Evolutionary conservation across 108 stramenopile genomes (phyloP).

Genomic region (Skeletonema potamos): DNA sequence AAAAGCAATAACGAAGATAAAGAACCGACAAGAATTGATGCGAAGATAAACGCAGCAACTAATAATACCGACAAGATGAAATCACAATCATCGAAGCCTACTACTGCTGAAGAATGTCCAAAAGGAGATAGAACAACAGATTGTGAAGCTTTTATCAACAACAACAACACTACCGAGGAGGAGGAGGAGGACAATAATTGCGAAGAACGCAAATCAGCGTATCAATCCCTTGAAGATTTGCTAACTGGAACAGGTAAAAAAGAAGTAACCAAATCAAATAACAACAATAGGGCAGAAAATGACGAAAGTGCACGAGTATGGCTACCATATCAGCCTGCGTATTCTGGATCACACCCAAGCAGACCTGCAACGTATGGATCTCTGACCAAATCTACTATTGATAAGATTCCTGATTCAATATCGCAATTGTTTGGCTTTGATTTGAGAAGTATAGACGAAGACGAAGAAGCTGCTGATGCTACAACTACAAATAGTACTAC

Average conservation of each 20-base stretch:
- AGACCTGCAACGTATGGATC: conserved; percentile 47
- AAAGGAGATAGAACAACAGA: not conserved
- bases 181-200: not conserved
- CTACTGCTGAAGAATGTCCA: not conserved
- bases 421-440: conserved; percentile 24
- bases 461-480: not conserved
- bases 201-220: conserved; percentile 6
- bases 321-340: conserved; percentile 57
- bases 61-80: not conserved
- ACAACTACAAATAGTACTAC: not conserved
- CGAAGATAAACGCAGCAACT: conserved; percentile 1
- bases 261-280: not conserved
- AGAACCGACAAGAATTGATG: conserved; percentile 1
- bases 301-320: conserved; percentile 13
- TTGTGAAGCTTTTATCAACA: conserved; percentile 3
- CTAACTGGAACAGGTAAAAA: not conserved
- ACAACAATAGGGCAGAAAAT: not conserved
- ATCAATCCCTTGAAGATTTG: not conserved
- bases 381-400: conserved; percentile 21
- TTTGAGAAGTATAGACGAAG: not conserved
- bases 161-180: not conserved
- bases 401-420: conserved; percentile 19
- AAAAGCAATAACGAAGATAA: not conserved
- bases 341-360: conserved; percentile 69
- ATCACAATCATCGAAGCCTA: not conserved